These are phyloP conservation scores for Diutina siamensis DNA, from an alignment of 1,139 yeast genomes.

Conservation along the genomic window DNA sequence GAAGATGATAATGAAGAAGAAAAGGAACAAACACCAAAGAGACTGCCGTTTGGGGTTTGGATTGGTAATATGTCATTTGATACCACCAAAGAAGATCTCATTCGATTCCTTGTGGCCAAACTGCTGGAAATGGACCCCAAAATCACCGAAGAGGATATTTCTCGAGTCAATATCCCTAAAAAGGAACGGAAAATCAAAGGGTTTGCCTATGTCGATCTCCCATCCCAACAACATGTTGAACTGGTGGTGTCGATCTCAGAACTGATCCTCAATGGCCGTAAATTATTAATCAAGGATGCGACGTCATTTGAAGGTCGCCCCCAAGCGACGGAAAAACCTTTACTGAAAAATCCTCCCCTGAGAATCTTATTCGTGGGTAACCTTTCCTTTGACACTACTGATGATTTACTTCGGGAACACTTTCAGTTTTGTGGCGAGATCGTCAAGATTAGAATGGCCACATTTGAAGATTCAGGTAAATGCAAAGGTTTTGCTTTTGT, in stretches of 20 bases:
- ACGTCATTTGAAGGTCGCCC: slow-evolving; percentile 86
- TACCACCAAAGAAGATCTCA: slow-evolving; percentile 66
- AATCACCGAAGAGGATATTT: slow-evolving; percentile 36
- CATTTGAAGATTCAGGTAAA: slow-evolving; percentile 90
- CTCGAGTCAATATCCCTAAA: slow-evolving; percentile 57
- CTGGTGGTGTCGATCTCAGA: slow-evolving; percentile 63
- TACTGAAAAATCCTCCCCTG: slow-evolving; percentile 74
- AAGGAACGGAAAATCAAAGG: slow-evolving; percentile 62
- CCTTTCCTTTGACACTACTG: slow-evolving; percentile 85
- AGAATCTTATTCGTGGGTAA: slow-evolving; percentile 88
- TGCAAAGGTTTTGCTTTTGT: slow-evolving; percentile 95
- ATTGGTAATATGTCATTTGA: slow-evolving; percentile 86
- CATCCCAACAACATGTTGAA: slow-evolving; percentile 49
- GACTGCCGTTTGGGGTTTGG: slow-evolving; percentile 75
- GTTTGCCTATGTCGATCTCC: slow-evolving; percentile 83
- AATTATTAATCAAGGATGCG: slow-evolving; percentile 72
- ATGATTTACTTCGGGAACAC: slow-evolving; percentile 64
- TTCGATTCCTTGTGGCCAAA: slow-evolving; percentile 51
- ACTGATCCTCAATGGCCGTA: slow-evolving; percentile 66
- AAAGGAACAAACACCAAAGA: slow-evolving; percentile 16
- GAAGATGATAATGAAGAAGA: slow-evolving; percentile 18
- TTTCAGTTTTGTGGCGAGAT: slow-evolving; percentile 76
- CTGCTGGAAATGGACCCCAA: slow-evolving; percentile 26
- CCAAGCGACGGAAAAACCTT: slow-evolving; percentile 32
- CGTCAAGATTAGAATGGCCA: slow-evolving; percentile 79